Evolutionary conservation across 306 rosid genomes (phyloP).

Genomic region (Acmispon strigosus): DNA sequence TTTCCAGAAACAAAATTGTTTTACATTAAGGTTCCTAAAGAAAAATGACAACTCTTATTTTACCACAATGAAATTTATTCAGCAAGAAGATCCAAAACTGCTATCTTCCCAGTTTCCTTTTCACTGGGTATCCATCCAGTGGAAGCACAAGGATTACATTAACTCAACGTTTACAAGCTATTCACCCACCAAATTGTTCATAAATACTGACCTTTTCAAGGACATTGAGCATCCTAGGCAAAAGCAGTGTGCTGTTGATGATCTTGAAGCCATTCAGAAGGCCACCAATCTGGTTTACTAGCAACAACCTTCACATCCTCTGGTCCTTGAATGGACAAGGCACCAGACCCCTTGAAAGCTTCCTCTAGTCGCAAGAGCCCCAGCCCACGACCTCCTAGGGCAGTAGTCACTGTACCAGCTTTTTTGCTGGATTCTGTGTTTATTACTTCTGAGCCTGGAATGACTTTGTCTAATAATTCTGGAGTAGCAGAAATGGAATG

Average conservation of each 20-base stretch:
- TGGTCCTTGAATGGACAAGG: constrained; percentile 49
- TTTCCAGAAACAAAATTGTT: constrained; percentile 9
- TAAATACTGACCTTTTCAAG: constrained; percentile 7
- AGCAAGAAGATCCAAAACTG: constrained; percentile 11
- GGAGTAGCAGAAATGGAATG: constrained; percentile 13
- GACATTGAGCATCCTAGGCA: constrained; percentile 21
- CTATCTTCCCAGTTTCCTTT: neutral
- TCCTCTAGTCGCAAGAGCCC: constrained; percentile 73
- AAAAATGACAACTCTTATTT: neutral
- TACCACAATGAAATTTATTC: constrained; percentile 8
- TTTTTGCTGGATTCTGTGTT: constrained; percentile 45
- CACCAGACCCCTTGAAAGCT: constrained; percentile 44
- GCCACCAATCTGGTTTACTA: constrained; percentile 57
- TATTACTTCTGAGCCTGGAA: constrained; percentile 58
- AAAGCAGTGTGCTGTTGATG: constrained; percentile 29
- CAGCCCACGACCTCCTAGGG: constrained; percentile 61
- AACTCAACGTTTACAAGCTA: neutral
- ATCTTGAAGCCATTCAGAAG: constrained; percentile 42
- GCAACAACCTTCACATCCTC: constrained; percentile 57
- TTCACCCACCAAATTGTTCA: neutral
- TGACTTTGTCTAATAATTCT: constrained; percentile 48
- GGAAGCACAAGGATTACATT: neutral
- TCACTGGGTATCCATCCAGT: neutral
- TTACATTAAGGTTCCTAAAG: neutral
- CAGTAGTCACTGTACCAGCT: constrained; percentile 58